phyloP scores from a whole-genome alignment of 176 grass and related monocot genomes.

The Calamus simplicifolius region DNA sequence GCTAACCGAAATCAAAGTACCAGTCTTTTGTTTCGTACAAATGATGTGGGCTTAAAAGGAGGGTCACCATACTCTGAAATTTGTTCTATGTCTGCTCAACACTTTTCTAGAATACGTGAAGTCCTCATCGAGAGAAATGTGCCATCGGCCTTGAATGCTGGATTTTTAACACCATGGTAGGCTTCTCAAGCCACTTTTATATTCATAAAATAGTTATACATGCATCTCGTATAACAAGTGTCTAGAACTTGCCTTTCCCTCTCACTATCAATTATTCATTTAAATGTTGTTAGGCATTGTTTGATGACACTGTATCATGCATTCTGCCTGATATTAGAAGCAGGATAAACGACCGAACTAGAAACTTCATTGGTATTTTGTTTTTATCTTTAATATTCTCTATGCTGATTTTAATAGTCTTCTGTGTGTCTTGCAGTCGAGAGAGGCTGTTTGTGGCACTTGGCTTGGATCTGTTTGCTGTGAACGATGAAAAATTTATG shows the following conservation, averaged over 20 bases:
- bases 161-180: conserved; percentile 94
- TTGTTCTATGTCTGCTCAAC: conserved; percentile 76
- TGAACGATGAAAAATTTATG: conserved; percentile 93
- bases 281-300: too few species aligned
- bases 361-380: too few species aligned
- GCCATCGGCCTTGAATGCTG: conserved; percentile 78
- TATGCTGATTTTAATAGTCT: too few species aligned
- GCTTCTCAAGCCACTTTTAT: conserved; percentile 2
- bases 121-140: conserved; percentile 87
- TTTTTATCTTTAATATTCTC: neutral
- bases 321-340: too few species aligned
- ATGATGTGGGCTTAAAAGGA: conserved; percentile 57
- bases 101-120: conserved; percentile 90
- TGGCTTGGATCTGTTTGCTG: conserved; percentile 77
- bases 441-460: conserved; percentile 80
- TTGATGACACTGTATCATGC: too few species aligned
- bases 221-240: too few species aligned
- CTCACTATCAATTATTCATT: too few species aligned
- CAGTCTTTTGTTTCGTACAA: conserved; percentile 35
- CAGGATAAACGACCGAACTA: too few species aligned
- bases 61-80: conserved; percentile 75
- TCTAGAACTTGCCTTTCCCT: too few species aligned
- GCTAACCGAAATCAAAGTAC: conserved; percentile 46
- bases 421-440: conserved; percentile 35
- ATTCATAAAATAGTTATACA: too few species aligned